These are phyloP conservation scores for Calonectria crousiana DNA, from an alignment of 2,329 filamentous ascomycete genomes.

Conservation along the genomic window DNA sequence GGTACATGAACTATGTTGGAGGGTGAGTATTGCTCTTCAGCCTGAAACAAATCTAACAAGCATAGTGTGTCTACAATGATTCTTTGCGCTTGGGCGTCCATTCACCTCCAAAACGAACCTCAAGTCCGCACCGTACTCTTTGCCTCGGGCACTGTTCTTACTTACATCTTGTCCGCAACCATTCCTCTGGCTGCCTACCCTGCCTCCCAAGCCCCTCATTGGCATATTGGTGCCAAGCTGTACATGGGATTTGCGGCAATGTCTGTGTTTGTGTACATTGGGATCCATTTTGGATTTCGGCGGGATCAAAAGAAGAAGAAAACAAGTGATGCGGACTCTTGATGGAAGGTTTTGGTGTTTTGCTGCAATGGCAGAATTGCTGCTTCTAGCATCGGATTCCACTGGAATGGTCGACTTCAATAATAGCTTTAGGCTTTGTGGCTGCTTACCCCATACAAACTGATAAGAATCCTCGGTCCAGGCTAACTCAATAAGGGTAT, in stretches of 20 bases:
- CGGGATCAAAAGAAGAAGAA: constrained; percentile 9
- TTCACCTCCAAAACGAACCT: constrained; percentile 14
- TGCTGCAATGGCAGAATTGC: too few species aligned
- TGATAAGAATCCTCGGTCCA: too few species aligned
- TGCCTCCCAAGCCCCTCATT: constrained; percentile 15
- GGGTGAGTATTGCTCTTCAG: constrained; percentile 1
- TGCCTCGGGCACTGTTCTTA: constrained; percentile 14
- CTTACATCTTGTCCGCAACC: constrained; percentile 15
- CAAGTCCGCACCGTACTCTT: constrained; percentile 24
- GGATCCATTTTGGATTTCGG: constrained; percentile 22
- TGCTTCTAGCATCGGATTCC: too few species aligned
- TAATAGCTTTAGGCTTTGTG: background rate
- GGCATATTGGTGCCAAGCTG: constrained; percentile 21
- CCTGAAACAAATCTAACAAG: background rate
- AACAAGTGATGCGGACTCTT: background rate
- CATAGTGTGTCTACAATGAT: constrained; percentile 20
- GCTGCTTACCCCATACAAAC: too few species aligned
- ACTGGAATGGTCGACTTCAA: background rate
- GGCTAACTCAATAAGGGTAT: background rate
- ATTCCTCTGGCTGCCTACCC: constrained; percentile 21
- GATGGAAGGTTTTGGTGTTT: background rate
- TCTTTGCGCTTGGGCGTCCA: constrained; percentile 22
- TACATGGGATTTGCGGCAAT: constrained; percentile 19
- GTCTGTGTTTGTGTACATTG: constrained; percentile 14
- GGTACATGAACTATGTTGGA: constrained; percentile 27